These are phyloP conservation scores for Aspergillus eucalypticola DNA, from an alignment of 2,329 filamentous ascomycete genomes.

Conservation along the genomic window DNA sequence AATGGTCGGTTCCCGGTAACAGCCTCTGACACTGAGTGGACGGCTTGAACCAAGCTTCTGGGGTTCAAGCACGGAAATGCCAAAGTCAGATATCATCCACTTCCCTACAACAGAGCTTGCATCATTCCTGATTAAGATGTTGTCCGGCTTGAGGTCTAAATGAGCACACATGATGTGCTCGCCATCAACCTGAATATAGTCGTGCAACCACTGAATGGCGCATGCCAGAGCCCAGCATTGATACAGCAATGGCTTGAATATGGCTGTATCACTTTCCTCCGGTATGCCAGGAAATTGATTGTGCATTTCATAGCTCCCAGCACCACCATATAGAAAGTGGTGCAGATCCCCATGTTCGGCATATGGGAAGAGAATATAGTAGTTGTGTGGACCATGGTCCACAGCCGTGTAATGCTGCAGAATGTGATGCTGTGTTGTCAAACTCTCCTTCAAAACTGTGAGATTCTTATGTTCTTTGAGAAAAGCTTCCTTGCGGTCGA, in stretches of 20 bases:
- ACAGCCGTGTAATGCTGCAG: neutral
- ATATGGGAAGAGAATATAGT: neutral
- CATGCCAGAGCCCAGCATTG: neutral
- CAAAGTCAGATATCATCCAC: neutral
- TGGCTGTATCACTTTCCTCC: neutral
- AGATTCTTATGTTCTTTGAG: neutral
- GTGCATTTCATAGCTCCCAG: neutral
- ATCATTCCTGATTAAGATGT: neutral
- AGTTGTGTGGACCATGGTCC: neutral
- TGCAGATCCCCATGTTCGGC: neutral
- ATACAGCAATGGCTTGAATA: neutral
- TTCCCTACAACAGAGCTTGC: neutral
- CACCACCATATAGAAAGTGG: neutral
- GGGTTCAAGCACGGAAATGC: neutral
- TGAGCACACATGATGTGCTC: neutral
- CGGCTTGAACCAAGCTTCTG: neutral
- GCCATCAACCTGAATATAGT: neutral
- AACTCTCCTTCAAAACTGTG: neutral
- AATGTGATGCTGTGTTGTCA: neutral
- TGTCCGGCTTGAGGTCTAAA: neutral
- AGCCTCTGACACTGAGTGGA: neutral
- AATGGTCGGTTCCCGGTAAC: neutral
- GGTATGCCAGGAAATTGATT: neutral
- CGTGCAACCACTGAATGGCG: neutral
- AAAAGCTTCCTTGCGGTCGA: neutral